Evolutionary conservation across 179 eudicot species (phyloP), one percentile per base, ranked within the genome.

Genomic region (Silene coronaria): DNA sequence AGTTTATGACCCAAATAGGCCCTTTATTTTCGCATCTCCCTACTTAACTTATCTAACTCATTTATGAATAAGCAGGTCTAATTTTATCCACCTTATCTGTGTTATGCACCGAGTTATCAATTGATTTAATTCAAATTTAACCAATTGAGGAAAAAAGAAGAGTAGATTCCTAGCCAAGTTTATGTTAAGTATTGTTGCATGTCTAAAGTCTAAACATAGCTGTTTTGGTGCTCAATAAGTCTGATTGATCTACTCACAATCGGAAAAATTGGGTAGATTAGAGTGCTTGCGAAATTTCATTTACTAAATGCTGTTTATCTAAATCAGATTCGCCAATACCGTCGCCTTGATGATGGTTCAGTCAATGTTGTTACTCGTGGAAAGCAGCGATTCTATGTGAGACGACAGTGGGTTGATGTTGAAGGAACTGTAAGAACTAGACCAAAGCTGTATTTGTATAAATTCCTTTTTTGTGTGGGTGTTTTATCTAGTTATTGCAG

Each of bases 341-440:
- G 88, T 75, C 85, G 89, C 65, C 84, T 92, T 79, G 96, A 92
- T 61, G 98, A 94, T 90, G 97, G 98, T 80, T 88, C 98, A 30
- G 81, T 92, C 75, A 94, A 92, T 82, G 87, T 94, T 73, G 88
- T 94, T 73, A 86, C 96, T 66, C 92, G 95, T 72, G 98, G 98
- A 67, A 90, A 86, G 82, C 97, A 94, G 77, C 90, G 98, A 2
- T 94, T 94, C 77, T 88, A 79, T 80, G 86, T 94, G 24, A 90
- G 83, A 77, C 94, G 91, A 70, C 89, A 85, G 26, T 92, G 96
- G 97, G 82, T 84, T 66, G 96, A 89, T 77, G 89, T 58, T 73
- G 97, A 92, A 70, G 95, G 95, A 80, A 80, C 88, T 36, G 98
- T 94, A 90, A 88, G 93, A 84, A 76, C 71, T 42, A 62, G 70